These are phyloP conservation scores for Yamadazyma triangularis DNA, from an alignment of 1,139 yeast genomes.

Conservation along the genomic window DNA sequence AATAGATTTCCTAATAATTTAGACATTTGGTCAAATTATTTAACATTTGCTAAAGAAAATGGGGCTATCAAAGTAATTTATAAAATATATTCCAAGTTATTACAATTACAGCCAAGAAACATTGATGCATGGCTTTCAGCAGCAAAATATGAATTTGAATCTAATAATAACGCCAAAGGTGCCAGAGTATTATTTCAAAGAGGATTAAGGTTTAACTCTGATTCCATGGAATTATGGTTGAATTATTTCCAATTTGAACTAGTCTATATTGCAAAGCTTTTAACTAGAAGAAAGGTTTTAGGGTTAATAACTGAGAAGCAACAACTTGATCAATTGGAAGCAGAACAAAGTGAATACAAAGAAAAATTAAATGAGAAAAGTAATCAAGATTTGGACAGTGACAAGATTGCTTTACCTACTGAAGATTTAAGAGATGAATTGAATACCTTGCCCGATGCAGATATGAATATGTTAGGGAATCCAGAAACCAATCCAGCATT, in stretches of 20 bases:
- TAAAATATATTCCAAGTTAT: constrained; percentile 69
- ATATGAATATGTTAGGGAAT: constrained; percentile 79
- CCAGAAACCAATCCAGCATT: constrained; percentile 87
- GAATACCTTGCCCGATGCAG: constrained; percentile 79
- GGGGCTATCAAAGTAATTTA: constrained; percentile 81
- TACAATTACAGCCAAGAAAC: constrained; percentile 88
- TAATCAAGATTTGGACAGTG: constrained; percentile 27
- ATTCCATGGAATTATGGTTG: constrained; percentile 70
- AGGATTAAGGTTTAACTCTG: constrained; percentile 79
- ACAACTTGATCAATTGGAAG: constrained; percentile 58
- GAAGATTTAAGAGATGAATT: constrained; percentile 60
- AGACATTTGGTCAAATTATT: constrained; percentile 73
- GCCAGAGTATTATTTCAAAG: constrained; percentile 85
- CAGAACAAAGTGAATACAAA: constrained; percentile 26
- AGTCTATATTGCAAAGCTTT: constrained; percentile 74
- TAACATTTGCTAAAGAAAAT: constrained; percentile 66
- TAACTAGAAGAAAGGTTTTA: constrained; percentile 78
- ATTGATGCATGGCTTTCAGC: constrained; percentile 92
- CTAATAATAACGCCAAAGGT: constrained; percentile 82
- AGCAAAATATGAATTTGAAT: constrained; percentile 89
- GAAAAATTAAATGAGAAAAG: constrained; percentile 25
- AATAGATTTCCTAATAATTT: constrained; percentile 75
- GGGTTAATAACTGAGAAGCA: constrained; percentile 73
- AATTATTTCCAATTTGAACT: constrained; percentile 87
- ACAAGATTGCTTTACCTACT: constrained; percentile 47